Percentiles rank a stretch among this genome's conserved stretches.
Evolutionary conservation across 2,329 filamentous ascomycete genomes (phyloP).

Genomic region (Trichoderma sp.): DNA sequence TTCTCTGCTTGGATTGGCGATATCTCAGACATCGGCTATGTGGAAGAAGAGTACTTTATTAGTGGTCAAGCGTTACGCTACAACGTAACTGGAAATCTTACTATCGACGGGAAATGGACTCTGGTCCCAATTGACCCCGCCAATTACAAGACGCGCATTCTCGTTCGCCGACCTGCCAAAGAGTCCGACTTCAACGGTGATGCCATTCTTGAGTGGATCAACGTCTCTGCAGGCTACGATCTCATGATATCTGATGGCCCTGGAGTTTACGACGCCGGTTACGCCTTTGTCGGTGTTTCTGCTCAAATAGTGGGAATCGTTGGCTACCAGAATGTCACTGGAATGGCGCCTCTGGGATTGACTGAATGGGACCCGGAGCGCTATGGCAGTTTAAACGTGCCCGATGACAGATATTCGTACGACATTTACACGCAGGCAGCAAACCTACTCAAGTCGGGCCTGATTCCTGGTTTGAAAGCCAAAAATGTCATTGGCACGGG

Average conservation of each 20-base stretch:
- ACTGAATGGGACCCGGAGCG: background rate
- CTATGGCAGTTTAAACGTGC: background rate
- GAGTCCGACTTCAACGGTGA: background rate
- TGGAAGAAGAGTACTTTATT: background rate
- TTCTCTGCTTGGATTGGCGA: background rate
- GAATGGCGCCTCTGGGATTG: background rate
- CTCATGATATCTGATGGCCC: background rate
- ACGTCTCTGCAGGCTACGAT: background rate
- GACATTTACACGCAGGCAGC: background rate
- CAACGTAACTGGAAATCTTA: background rate
- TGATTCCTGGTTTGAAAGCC: background rate
- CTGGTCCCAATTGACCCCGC: background rate
- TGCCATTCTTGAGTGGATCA: background rate
- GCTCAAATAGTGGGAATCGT: background rate
- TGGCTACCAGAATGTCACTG: background rate
- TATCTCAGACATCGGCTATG: background rate
- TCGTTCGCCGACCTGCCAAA: background rate
- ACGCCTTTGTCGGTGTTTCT: background rate
- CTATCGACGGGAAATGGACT: background rate
- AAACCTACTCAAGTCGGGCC: background rate
- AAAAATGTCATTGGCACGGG: background rate
- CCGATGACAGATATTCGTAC: background rate
- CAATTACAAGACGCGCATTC: background rate
- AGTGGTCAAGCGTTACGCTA: background rate
- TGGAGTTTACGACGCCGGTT: background rate